phyloP scores from a whole-genome alignment of 176 grass and related monocot species.

The Oryza glaberrima region DNA sequence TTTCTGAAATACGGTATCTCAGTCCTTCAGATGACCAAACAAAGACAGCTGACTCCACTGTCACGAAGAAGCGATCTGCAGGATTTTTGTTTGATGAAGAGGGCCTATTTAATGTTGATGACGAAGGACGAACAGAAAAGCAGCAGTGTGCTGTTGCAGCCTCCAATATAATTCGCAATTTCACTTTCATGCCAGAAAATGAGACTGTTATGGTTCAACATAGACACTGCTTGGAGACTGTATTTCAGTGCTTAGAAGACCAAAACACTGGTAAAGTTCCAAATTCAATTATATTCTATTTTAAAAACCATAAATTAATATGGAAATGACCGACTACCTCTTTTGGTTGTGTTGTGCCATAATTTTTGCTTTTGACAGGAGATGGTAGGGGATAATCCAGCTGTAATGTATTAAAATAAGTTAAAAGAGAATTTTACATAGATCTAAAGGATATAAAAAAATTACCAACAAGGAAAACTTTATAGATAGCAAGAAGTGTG shows the following conservation, averaged over 20 bases:
- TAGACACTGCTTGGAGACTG: slow-evolving; percentile 93
- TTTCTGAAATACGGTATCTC: slow-evolving; percentile 34
- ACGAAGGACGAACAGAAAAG: slow-evolving; percentile 84
- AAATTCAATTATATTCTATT: slow-evolving; percentile 30
- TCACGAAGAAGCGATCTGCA: slow-evolving; percentile 58
- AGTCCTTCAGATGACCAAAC: slow-evolving; percentile 54
- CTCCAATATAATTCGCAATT: slow-evolving; percentile 97
- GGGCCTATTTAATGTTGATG: slow-evolving; percentile 92
- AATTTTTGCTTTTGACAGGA: neutral
- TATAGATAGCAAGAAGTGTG: neutral
- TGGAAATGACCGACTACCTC: slow-evolving; percentile 10
- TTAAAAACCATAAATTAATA: slow-evolving; percentile 7
- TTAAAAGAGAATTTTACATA: neutral
- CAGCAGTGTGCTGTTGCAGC: slow-evolving; percentile 91
- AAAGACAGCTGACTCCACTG: slow-evolving; percentile 48
- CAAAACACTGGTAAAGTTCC: slow-evolving; percentile 70
- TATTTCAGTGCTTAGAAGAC: slow-evolving; percentile 96
- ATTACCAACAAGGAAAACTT: neutral
- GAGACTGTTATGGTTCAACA: slow-evolving; percentile 94
- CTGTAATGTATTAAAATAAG: neutral
- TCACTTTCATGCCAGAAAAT: slow-evolving; percentile 99
- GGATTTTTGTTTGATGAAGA: slow-evolving; percentile 93
- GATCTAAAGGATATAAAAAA: neutral
- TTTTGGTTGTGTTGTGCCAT: neutral
- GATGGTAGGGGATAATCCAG: neutral